A percentile compares a stretch with the other conserved stretches of the same genome.
Conservation (phyloP, 768 basidiomycete species). For the Tephrocybe sp. region DNA sequence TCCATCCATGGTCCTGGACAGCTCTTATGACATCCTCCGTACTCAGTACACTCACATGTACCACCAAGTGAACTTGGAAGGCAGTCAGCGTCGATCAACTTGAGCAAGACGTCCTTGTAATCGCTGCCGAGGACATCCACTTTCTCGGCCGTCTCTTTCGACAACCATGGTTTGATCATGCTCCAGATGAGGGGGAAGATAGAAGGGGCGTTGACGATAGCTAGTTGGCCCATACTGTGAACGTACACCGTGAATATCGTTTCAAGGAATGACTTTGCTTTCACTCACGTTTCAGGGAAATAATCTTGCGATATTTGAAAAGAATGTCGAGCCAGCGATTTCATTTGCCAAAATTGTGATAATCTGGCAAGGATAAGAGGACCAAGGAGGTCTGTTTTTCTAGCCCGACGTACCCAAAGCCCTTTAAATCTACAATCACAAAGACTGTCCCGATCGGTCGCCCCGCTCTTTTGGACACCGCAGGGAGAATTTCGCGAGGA, state of each 20-base stretch:
- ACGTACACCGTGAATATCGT: not conserved
- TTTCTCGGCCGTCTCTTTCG: constrained; percentile 70
- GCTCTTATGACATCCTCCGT: constrained; percentile 60
- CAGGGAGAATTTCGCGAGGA: constrained; percentile 65
- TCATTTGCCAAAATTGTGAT: constrained; percentile 76
- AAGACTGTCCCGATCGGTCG: constrained; percentile 49
- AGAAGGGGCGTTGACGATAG: constrained; percentile 70
- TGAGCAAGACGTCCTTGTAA: constrained; percentile 55
- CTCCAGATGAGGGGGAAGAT: constrained; percentile 76
- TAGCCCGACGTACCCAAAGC: constrained; percentile 54
- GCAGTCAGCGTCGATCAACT: constrained; percentile 61
- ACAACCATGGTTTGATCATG: constrained; percentile 68
- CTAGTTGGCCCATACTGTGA: constrained; percentile 68
- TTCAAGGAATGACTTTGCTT: not conserved
- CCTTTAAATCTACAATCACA: constrained; percentile 70
- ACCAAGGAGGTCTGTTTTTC: not conserved
- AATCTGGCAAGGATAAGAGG: constrained; percentile 37
- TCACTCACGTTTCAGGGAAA: constrained; percentile 69
- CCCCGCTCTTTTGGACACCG: constrained; percentile 56
- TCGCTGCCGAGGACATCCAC: constrained; percentile 64
- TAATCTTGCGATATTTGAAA: constrained; percentile 81
- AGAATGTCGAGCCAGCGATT: constrained; percentile 54
- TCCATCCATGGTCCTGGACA: constrained; percentile 75
- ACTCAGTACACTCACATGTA: constrained; percentile 55
- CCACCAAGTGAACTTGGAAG: constrained; percentile 65